These are phyloP conservation scores for Penicillium cataractarum DNA, from an alignment of 495 filamentous ascomycete species.

Conservation along the genomic window DNA sequence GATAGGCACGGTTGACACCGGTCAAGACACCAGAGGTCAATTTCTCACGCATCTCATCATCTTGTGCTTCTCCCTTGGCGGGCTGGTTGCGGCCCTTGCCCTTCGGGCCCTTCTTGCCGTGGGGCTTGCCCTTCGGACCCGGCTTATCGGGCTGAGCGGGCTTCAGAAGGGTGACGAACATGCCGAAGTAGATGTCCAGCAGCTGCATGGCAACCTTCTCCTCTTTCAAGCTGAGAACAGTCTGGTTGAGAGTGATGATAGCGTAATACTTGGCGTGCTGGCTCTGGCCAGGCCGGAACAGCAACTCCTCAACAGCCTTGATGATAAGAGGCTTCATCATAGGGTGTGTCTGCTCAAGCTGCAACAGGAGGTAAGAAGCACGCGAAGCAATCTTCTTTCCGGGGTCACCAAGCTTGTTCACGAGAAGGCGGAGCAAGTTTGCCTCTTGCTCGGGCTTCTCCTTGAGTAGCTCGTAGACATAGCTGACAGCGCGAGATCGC, in stretches of 20 bases:
- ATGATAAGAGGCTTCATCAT: slow-evolving; percentile 91
- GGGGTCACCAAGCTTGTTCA: slow-evolving; percentile 94
- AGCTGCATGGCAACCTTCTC: slow-evolving; percentile 79
- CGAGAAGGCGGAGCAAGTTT: slow-evolving; percentile 84
- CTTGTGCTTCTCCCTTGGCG: slow-evolving; percentile 52
- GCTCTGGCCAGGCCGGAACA: slow-evolving; percentile 85
- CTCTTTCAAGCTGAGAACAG: slow-evolving; percentile 81
- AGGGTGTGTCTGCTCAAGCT: slow-evolving; percentile 84
- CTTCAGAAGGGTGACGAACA: slow-evolving; percentile 80
- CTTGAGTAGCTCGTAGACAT: slow-evolving; percentile 85
- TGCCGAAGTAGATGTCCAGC: slow-evolving; percentile 83
- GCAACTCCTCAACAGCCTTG: slow-evolving; percentile 80
- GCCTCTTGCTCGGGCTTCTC: slow-evolving; percentile 98
- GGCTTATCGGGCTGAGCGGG: slow-evolving; percentile 43
- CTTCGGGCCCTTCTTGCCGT: slow-evolving; percentile 31
- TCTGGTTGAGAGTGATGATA: slow-evolving; percentile 95
- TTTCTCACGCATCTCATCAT: slow-evolving; percentile 80
- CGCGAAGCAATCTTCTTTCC: slow-evolving; percentile 93
- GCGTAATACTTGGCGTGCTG: slow-evolving; percentile 92
- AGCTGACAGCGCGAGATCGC: slow-evolving; percentile 79
- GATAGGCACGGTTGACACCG: slow-evolving; percentile 93
- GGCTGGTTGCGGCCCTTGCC: slow-evolving; percentile 55
- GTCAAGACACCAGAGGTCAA: slow-evolving; percentile 87
- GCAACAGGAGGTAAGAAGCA: slow-evolving; percentile 88
- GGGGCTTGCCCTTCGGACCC: slow-evolving; percentile 27